phyloP scores from a whole-genome alignment of 768 basidiomycete genomes.

The Chalciporus sphaerocephalus region DNA sequence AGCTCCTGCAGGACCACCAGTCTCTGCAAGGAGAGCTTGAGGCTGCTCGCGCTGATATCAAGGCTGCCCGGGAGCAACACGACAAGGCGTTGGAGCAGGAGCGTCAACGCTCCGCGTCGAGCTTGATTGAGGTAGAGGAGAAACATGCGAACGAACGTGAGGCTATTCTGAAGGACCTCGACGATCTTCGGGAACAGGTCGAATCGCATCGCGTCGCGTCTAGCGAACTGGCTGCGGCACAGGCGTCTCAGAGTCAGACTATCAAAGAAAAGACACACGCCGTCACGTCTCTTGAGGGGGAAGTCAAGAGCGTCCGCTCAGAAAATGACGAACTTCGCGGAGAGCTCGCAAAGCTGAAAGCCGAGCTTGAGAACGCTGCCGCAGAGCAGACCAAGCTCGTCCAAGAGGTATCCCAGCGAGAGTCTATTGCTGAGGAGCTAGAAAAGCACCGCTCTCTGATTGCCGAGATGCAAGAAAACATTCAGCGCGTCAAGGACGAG shows the following conservation, averaged over 20 bases:
- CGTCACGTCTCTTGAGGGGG: constrained; percentile 47
- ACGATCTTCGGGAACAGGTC: constrained; percentile 48
- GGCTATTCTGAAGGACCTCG: constrained; percentile 43
- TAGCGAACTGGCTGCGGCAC: constrained; percentile 37
- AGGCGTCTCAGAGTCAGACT: constrained; percentile 42
- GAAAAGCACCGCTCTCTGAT: constrained; percentile 73
- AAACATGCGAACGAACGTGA: constrained; percentile 21
- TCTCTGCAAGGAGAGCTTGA: constrained; percentile 51
- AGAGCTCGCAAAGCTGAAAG: constrained; percentile 45
- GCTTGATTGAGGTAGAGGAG: constrained; percentile 16
- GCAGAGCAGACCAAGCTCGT: constrained; percentile 58
- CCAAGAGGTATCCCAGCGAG: constrained; percentile 69
- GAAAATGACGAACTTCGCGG: constrained; percentile 42
- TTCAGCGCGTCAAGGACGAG: constrained; percentile 78
- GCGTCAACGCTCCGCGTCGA: constrained; percentile 23
- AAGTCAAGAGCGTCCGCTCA: constrained; percentile 39
- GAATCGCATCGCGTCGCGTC: constrained; percentile 45
- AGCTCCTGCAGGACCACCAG: constrained; percentile 34
- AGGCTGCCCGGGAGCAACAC: constrained; percentile 22
- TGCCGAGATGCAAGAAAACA: constrained; percentile 70
- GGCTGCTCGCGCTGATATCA: constrained; percentile 44
- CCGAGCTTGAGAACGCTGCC: constrained; percentile 56
- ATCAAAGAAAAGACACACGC: constrained; percentile 47
- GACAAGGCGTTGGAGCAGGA: constrained; percentile 24
- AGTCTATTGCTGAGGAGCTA: constrained; percentile 69